Conservation (phyloP, 768 basidiomycete species). For the Neoboletus brunneissimus region DNA sequence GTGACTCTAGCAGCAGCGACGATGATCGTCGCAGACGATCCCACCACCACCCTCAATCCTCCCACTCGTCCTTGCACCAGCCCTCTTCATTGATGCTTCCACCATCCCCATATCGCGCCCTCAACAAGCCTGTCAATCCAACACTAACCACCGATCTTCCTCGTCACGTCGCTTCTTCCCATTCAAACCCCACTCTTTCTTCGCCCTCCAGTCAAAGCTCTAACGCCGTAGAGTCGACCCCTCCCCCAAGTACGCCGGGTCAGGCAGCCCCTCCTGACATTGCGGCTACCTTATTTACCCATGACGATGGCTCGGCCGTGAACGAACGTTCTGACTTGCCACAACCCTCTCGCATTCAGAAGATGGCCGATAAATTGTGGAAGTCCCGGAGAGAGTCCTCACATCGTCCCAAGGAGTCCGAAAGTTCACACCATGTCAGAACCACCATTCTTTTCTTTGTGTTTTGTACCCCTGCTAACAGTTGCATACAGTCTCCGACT, state of each 20-base stretch:
- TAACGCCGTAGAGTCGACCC: slow-evolving; percentile 60
- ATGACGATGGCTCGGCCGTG: slow-evolving; percentile 35
- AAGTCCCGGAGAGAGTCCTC: slow-evolving; percentile 30
- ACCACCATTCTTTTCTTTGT: slow-evolving; percentile 2
- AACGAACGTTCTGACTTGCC: slow-evolving; percentile 30
- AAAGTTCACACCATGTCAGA: slow-evolving; percentile 26
- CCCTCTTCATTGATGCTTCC: slow-evolving; percentile 25
- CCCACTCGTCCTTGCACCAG: slow-evolving; percentile 26
- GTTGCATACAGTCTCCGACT: slow-evolving; percentile 28
- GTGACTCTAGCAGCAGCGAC: slow-evolving; percentile 40
- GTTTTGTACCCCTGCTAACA: slow-evolving; percentile 10
- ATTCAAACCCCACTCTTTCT: slow-evolving; percentile 56
- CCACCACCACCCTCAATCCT: slow-evolving; percentile 19
- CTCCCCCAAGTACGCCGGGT: slow-evolving; percentile 66
- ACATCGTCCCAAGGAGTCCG: slow-evolving; percentile 27
- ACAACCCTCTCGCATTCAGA: slow-evolving; percentile 32
- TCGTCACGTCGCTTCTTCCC: slow-evolving; percentile 35
- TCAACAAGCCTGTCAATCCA: slow-evolving; percentile 19
- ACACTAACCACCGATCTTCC: slow-evolving; percentile 40
- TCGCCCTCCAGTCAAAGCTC: slow-evolving; percentile 72
- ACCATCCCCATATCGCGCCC: slow-evolving; percentile 18
- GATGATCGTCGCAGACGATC: slow-evolving; percentile 30
- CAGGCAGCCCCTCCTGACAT: slow-evolving; percentile 43
- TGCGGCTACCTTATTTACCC: slow-evolving; percentile 38
- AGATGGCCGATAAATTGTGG: slow-evolving; percentile 29